These are phyloP conservation scores for Stereum hirsutum DNA, from an alignment of 1,284 basidiomycete genomes.

Conservation along the genomic window DNA sequence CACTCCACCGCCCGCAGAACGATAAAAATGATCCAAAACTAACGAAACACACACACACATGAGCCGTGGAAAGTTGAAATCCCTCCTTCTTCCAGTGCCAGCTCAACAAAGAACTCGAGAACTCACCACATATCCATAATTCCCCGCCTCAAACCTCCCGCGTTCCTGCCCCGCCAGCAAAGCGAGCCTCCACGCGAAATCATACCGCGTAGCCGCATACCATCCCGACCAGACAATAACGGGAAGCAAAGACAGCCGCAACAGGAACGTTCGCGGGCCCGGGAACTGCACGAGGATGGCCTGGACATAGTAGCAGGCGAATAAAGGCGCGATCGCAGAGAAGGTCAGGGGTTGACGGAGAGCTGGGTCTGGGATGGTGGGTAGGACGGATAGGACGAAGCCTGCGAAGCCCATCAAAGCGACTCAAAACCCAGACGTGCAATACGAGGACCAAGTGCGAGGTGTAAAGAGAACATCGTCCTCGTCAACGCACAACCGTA, in stretches of 20 bases:
- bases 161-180: constrained; percentile 12
- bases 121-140: constrained; percentile 26
- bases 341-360: constrained; percentile 8
- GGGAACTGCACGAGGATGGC: constrained; percentile 38
- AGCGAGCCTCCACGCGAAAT: constrained; percentile 26
- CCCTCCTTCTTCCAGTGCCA: too few relatives aligned
- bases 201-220: constrained; percentile 27
- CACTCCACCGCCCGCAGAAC: too few relatives aligned
- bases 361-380: constrained; percentile 5
- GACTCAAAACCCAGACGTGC: too few relatives aligned
- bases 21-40: constrained; percentile 8
- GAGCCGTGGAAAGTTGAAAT: neutral
- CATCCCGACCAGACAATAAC: constrained; percentile 29
- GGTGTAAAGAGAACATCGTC: too few relatives aligned
- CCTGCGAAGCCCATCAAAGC: too few relatives aligned
- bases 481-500: too few relatives aligned
- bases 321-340: constrained; percentile 23
- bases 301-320: constrained; percentile 33
- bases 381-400: too few relatives aligned
- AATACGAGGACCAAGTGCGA: too few relatives aligned
- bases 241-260: constrained; percentile 36
- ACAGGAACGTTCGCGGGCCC: constrained; percentile 26
- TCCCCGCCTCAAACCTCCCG: constrained; percentile 25
- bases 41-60: neutral
- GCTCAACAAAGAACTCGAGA: too few relatives aligned